Evolutionary conservation across 768 basidiomycete species (phyloP).

Genomic region (Hirschioporus abietinus): DNA sequence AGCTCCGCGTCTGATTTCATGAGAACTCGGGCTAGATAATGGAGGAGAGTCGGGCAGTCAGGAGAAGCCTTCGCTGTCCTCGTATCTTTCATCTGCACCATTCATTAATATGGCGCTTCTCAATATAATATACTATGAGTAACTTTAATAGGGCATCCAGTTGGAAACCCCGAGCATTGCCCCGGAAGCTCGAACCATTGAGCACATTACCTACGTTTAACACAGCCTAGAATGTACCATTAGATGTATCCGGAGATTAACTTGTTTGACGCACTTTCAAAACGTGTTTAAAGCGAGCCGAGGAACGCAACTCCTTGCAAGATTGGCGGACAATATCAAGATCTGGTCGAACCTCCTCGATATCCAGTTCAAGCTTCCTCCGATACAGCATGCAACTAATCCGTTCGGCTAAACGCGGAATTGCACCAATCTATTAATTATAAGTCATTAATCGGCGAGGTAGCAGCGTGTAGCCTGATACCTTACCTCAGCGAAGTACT

Average conservation of each 20-base stretch:
- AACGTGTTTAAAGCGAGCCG: constrained; percentile 59
- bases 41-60: constrained; percentile 84
- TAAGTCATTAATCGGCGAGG: neutral
- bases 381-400: constrained; percentile 82
- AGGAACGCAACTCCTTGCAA: constrained; percentile 60
- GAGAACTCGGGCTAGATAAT: constrained; percentile 78
- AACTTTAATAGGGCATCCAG: constrained; percentile 82
- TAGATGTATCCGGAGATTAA: neutral
- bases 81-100: constrained; percentile 69
- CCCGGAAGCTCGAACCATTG: constrained; percentile 79
- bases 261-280: constrained; percentile 46
- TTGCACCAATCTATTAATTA: constrained; percentile 56
- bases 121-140: constrained; percentile 3
- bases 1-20: constrained; percentile 60
- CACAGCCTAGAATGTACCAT: constrained; percentile 44
- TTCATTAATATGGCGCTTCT: neutral
- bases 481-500: constrained; percentile 70
- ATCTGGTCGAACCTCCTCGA: constrained; percentile 81
- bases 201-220: constrained; percentile 76
- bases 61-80: constrained; percentile 62
- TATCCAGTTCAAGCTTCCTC: constrained; percentile 72
- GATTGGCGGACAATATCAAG: constrained; percentile 68
- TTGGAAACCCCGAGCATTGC: constrained; percentile 80
- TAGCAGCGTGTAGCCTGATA: neutral
- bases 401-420: constrained; percentile 70